Evolutionary conservation across 2,329 filamentous ascomycete species (phyloP).

Genomic region (Aureobasidium sp.): DNA sequence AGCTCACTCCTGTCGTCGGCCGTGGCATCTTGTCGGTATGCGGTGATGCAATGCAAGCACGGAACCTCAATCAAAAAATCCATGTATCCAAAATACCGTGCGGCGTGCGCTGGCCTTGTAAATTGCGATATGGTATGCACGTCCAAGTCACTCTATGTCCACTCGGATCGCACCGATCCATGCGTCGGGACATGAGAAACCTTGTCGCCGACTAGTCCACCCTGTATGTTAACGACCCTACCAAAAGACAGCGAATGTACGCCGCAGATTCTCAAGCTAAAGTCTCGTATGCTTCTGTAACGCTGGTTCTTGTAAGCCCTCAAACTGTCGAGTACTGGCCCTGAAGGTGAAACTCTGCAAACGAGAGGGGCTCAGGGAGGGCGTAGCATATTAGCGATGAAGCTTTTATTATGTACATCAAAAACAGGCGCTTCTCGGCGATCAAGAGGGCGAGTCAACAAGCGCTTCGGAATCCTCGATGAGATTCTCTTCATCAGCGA

Average conservation of each 20-base stretch:
- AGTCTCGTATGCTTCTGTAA: too few relatives aligned
- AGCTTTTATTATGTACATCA: background rate
- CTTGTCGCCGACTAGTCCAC: background rate
- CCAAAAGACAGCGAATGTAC: background rate
- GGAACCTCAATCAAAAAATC: background rate
- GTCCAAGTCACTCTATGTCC: background rate
- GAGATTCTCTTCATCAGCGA: background rate
- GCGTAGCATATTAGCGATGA: background rate
- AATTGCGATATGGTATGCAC: background rate
- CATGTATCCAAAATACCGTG: background rate
- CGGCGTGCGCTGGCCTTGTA: background rate
- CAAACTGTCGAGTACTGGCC: background rate
- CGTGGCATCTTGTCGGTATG: background rate
- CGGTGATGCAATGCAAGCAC: slow-evolving; percentile 4
- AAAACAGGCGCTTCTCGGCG: background rate
- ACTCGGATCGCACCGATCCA: background rate
- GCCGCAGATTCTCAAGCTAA: background rate
- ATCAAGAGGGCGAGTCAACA: background rate
- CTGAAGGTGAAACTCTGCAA: background rate
- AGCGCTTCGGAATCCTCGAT: background rate
- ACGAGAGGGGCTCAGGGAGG: background rate
- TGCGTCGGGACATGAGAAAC: background rate
- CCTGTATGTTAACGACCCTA: background rate
- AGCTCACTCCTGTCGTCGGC: background rate
- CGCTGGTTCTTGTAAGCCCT: background rate